phyloP scores from a whole-genome alignment of 352 stramenopile genomes.

The Achlya hypogyna region DNA sequence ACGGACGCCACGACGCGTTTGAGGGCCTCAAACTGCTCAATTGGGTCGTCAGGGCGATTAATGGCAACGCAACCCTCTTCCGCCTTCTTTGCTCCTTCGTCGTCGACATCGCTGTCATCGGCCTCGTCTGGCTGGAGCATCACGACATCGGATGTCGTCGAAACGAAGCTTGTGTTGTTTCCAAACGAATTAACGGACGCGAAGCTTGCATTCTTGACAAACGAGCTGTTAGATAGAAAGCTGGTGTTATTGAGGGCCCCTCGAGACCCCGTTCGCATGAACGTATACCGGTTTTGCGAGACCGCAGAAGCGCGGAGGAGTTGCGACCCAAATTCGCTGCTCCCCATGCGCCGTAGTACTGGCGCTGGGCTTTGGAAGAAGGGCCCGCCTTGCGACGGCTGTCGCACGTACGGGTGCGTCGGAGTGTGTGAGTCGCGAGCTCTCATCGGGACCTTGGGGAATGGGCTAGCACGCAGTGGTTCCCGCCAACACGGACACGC shows the following conservation, averaged over 20 bases:
- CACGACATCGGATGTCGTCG: not conserved
- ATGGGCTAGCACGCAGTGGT: too few species aligned
- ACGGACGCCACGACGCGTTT: not conserved
- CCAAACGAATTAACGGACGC: not conserved
- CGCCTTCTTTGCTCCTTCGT: not conserved
- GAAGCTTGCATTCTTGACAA: not conserved
- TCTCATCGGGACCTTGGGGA: too few species aligned
- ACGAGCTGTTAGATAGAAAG: not conserved
- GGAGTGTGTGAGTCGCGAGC: not conserved
- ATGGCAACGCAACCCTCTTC: not conserved
- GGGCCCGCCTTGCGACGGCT: too few species aligned
- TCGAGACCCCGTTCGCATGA: not conserved
- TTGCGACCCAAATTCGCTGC: not conserved
- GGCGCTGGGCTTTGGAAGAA: too few species aligned
- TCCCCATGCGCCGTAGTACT: not conserved
- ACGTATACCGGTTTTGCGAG: not conserved
- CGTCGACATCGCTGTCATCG: not conserved
- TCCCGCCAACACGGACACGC: too few species aligned
- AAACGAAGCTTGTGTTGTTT: not conserved
- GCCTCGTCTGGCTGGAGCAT: not conserved
- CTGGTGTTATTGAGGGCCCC: not conserved
- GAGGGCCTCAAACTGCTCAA: not conserved
- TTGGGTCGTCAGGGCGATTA: not conserved
- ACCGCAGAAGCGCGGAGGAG: not conserved
- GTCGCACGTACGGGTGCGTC: not conserved